Evolutionary conservation across 2,329 filamentous ascomycete genomes (phyloP).

Genomic region (Cladophialophora carrionii): DNA sequence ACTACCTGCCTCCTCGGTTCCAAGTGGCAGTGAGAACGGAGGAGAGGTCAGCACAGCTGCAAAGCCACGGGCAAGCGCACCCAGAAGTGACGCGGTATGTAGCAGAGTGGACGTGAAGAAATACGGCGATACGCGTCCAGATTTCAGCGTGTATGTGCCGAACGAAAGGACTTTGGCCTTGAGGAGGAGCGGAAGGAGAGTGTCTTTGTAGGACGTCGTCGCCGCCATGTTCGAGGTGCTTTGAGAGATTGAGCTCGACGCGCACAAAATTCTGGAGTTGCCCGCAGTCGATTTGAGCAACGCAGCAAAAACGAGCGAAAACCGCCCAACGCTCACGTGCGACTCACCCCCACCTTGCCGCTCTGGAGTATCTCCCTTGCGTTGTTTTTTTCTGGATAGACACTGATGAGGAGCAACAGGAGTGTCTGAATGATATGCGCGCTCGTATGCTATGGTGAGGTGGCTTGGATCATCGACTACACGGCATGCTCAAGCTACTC

Average conservation of each 20-base stretch:
- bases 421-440: too few species aligned
- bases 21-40: conserved; percentile 44
- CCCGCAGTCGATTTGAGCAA: background rate
- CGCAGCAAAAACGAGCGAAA: background rate
- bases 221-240: conserved; percentile 26
- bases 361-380: too few species aligned
- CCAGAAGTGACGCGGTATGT: conserved; percentile 76
- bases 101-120: conserved; percentile 97
- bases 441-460: too few species aligned
- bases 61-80: conserved; percentile 78
- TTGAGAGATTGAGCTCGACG: background rate
- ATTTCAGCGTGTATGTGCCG: conserved; percentile 73
- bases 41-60: conserved; percentile 63
- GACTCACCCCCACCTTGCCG: background rate
- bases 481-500: too few species aligned
- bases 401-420: too few species aligned
- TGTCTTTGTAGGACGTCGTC: conserved; percentile 41
- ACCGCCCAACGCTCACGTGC: background rate
- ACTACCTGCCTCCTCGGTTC: conserved; percentile 40
- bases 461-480: too few species aligned
- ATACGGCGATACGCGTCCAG: conserved; percentile 85
- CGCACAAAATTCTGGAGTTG: background rate
- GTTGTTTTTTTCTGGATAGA: too few species aligned
- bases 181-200: conserved; percentile 46
- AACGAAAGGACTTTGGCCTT: conserved; percentile 49